Base-by-base conservation (phyloP, 2,329 filamentous ascomycete species). In the Stemphylium lycopersici region DNA sequence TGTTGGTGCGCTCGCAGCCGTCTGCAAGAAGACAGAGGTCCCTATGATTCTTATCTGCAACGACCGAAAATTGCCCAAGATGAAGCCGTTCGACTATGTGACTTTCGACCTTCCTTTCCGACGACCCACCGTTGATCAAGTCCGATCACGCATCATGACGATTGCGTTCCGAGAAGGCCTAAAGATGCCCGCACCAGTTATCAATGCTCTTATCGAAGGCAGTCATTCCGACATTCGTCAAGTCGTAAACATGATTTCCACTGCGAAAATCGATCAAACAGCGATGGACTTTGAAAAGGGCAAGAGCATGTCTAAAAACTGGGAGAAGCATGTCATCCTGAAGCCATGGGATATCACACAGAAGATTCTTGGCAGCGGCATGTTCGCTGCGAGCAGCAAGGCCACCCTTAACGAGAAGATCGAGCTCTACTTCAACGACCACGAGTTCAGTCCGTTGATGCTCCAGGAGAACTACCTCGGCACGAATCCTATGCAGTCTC, bases 1-100 rank as follows among this genome's bases (percentile, higher is more conserved):
- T 74, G 95, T 99, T 42, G 95, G 93, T 45, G 95, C 95, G 26
- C 82, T 99, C 52, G 93, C 95, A 52, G 91, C 95, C 54, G 89
- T 96, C 48, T 97, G 93, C 82, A 96, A 90, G 79, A 97, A 96
- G 81, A 95, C 93, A 0, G 87, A 95, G 65, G 87, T 99, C 20
- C 95, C 95, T 0, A 88, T 99, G 72, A 98, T 99, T 64, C 83
- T 99, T 49, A 98, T 99, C 65, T 99, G 95, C 83, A 99, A 99
- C 74, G 95, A 99, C 71, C 89, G 95, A 64, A 87, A 84, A 62
- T 79, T 93, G 58, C 95, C 90, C 26, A 99, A 99, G 82, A 99
- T 99, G 95, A 97, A 93, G 77, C 95, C 95, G 0, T 99, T 99
- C 71, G 93, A 98, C 72, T 85, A 86, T 67, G 89, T 90, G 47